Evolutionary conservation across 352 stramenopile genomes (phyloP), one percentile per base, ranked within the genome.

Genomic region (Globisporangium viniferum): DNA sequence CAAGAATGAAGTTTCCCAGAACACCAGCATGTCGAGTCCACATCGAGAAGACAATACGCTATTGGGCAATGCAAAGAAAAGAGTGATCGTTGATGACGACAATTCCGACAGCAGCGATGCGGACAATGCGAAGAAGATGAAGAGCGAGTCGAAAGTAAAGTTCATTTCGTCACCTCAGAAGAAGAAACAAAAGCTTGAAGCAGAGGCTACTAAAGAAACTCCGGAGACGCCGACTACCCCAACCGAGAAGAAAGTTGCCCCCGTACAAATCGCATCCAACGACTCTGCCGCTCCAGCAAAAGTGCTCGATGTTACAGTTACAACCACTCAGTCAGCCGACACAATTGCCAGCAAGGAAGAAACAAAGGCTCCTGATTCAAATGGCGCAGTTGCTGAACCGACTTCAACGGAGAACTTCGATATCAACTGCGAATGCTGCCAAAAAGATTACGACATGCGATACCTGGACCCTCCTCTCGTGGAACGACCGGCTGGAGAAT

Each of bases 381-480:
- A 44, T 9, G 29, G 18, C 3, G 14, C 33, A 44, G 33, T 10
- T 14, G 65, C 14, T 48, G 61, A 56, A 53, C 6, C 56, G 46
- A 9, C 15, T 48, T 27, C 48, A 24, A 51, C 51, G 56, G 80
- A 93, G 67, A 74, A 79, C 18, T 94, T 89, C 73, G 81, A 96
- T 31, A 90, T 96, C 55, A 88, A 81, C 5, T 96, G 88, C 36
- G 84, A 82, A 33, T 83, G 78, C 27, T 96, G 88, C 66, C 85
- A 84, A 49, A 91, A 92, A 48, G 79, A 77, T 22, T 94, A 96
- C 53, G 88, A 96, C 72, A 91, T 92, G 73, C 80, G 86, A 48
- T 93, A 94, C 64, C 51, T 96, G 35, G 88, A 96, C 29, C 88
- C 88, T 65, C 88, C 88, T 2, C 76, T 96, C 15, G 77, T 88